These are phyloP conservation scores for Mallotus repandus DNA, from an alignment of 441 rosid species.

Conservation along the genomic window DNA sequence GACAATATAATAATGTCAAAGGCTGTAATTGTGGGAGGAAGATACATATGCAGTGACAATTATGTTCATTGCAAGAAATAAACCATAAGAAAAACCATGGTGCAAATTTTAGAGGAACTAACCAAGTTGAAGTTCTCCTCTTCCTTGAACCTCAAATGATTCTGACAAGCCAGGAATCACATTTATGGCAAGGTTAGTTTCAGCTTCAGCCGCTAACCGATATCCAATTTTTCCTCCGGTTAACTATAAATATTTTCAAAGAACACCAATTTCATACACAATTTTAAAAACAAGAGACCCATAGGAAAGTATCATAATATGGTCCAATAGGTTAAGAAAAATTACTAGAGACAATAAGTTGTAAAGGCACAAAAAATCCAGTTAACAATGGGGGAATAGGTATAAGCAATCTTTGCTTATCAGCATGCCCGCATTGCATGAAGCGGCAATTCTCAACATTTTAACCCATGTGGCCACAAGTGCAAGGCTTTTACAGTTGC, in stretches of 20 bases:
- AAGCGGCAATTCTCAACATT: background rate
- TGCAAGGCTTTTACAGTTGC: too few relatives aligned
- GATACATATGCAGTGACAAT: background rate
- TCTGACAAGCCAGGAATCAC: conserved; percentile 86
- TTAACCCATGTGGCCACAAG: background rate
- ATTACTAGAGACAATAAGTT: background rate
- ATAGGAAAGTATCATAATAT: background rate
- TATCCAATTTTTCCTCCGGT: conserved; percentile 91
- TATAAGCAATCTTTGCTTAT: background rate
- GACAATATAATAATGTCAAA: background rate
- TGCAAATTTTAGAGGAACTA: conserved; percentile 26
- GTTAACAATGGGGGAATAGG: background rate
- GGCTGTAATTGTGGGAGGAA: background rate
- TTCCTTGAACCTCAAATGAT: conserved; percentile 92
- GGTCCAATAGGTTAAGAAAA: background rate
- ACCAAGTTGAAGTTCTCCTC: conserved; percentile 99
- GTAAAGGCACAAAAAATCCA: too few relatives aligned
- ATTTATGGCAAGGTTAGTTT: conserved; percentile 95
- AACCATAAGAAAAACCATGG: background rate
- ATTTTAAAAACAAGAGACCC: background rate
- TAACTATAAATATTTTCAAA: conserved; percentile 48
- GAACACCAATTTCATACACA: conserved; percentile 18
- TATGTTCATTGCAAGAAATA: background rate
- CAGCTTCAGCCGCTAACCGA: conserved; percentile 87
- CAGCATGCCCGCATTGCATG: background rate